phyloP scores from a whole-genome alignment of 192 early-diverging fungal species.

The Umbelopsis sp. region DNA sequence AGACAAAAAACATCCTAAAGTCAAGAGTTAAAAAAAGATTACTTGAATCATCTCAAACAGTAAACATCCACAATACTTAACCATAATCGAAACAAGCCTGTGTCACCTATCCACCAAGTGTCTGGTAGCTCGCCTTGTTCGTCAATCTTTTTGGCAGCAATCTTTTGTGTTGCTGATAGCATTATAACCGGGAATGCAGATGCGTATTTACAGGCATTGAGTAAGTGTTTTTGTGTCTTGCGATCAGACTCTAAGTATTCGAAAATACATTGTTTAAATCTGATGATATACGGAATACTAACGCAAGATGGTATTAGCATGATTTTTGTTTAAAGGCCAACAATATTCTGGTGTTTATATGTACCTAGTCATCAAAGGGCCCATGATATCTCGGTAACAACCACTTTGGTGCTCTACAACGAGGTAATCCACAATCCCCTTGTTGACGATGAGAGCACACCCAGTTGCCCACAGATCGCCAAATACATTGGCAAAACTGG shows the following conservation, averaged over 20 bases:
- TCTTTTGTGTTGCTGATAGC: slow-evolving; percentile 53
- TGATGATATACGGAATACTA: slow-evolving; percentile 78
- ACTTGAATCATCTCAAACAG: no score
- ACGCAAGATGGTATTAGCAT: background rate
- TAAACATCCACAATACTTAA: slow-evolving; percentile 24
- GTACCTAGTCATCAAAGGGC: slow-evolving; percentile 72
- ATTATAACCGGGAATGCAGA: slow-evolving; percentile 81
- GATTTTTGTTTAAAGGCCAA: slow-evolving; percentile 13
- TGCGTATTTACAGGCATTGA: slow-evolving; percentile 92
- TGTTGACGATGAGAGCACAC: slow-evolving; percentile 58
- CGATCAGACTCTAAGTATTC: slow-evolving; percentile 66
- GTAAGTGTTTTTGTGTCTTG: slow-evolving; percentile 66
- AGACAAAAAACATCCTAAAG: slow-evolving; percentile 59
- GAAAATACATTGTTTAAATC: slow-evolving; percentile 76
- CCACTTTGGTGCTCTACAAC: slow-evolving; percentile 38
- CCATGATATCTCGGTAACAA: slow-evolving; percentile 52
- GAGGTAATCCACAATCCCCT: slow-evolving; percentile 25
- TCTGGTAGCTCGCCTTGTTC: slow-evolving; percentile 25
- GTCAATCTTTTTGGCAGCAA: slow-evolving; percentile 37
- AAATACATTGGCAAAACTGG: slow-evolving; percentile 87
- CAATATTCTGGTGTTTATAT: background rate
- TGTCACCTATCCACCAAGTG: slow-evolving; percentile 29
- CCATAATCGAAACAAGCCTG: slow-evolving; percentile 39
- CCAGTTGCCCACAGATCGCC: slow-evolving; percentile 77
- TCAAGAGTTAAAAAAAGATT: no score